These are phyloP conservation scores for Globisporangium splendens DNA, from an alignment of 352 stramenopile genomes.

Conservation along the genomic window DNA sequence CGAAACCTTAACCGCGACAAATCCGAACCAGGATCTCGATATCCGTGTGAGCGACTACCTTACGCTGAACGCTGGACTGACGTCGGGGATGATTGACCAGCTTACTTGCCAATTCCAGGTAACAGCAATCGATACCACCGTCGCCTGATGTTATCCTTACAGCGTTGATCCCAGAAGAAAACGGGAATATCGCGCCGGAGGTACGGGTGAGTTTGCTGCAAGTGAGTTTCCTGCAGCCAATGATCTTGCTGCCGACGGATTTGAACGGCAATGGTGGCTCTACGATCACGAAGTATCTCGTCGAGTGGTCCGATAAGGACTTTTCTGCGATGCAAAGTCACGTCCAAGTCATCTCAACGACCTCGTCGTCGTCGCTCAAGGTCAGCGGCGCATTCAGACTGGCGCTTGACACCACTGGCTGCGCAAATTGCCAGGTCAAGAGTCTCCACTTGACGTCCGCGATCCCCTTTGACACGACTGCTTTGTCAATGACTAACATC, in stretches of 20 bases:
- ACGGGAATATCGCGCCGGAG: slow-evolving; percentile 25
- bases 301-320: slow-evolving; percentile 90
- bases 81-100: slow-evolving; percentile 12
- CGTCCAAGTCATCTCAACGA: slow-evolving; percentile 64
- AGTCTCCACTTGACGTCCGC: slow-evolving; percentile 51
- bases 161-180: slow-evolving; percentile 35
- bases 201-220: slow-evolving; percentile 75
- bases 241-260: slow-evolving; percentile 44
- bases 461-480: slow-evolving; percentile 68
- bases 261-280: slow-evolving; percentile 84
- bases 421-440: slow-evolving; percentile 73
- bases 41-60: slow-evolving; percentile 39
- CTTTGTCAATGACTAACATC: slow-evolving; percentile 60
- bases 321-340: slow-evolving; percentile 64
- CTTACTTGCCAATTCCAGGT: slow-evolving; percentile 57
- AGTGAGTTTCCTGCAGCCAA: slow-evolving; percentile 79
- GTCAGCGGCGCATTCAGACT: slow-evolving; percentile 77
- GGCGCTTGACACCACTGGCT: slow-evolving; percentile 81
- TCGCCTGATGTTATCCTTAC: slow-evolving; percentile 56
- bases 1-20: slow-evolving; percentile 24
- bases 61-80: slow-evolving; percentile 34
- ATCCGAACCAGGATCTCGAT: slow-evolving; percentile 22
- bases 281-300: slow-evolving; percentile 83
- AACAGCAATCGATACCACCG: slow-evolving; percentile 37
- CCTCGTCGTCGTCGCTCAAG: slow-evolving; percentile 24